Evolutionary conservation across 805 yeast species (phyloP).

Genomic region (Pichia sporocuriosa): DNA sequence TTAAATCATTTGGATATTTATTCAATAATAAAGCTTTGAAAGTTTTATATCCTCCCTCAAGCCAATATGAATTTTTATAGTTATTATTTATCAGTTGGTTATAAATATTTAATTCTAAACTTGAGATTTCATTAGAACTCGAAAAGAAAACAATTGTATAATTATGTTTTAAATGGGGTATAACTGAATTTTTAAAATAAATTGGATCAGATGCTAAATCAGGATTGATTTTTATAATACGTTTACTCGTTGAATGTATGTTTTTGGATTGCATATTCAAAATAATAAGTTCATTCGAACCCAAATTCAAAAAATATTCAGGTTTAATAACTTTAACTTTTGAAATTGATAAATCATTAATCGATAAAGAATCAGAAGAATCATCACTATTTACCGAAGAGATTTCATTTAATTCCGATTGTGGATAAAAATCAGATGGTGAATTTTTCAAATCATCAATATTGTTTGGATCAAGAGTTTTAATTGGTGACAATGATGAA

Average conservation of each 20-base stretch:
- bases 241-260: conserved; percentile 4
- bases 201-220: neutral
- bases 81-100: neutral
- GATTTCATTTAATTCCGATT: neutral
- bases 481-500: no score
- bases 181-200: conserved; percentile 1
- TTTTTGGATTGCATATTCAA: conserved; percentile 6
- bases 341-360: no score
- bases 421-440: conserved; percentile 7
- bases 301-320: neutral
- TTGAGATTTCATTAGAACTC: conserved; percentile 2
- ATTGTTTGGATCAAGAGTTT: conserved; percentile 3
- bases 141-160: conserved; percentile 10
- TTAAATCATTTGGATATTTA: no score
- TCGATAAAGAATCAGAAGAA: neutral
- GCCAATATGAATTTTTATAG: conserved; percentile 10
- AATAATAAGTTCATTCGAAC: conserved; percentile 1
- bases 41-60: conserved; percentile 34
- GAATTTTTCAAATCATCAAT: neutral
- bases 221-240: conserved; percentile 3
- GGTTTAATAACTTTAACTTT: neutral
- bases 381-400: no score
- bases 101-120: conserved; percentile 5
- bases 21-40: conserved; percentile 5
- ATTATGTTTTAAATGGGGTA: conserved; percentile 5